Percentiles rank a stretch among this genome's conserved stretches.
phyloP scores from a whole-genome alignment of 2,329 filamentous ascomycete genomes.

The Aspergillus amoenus region DNA sequence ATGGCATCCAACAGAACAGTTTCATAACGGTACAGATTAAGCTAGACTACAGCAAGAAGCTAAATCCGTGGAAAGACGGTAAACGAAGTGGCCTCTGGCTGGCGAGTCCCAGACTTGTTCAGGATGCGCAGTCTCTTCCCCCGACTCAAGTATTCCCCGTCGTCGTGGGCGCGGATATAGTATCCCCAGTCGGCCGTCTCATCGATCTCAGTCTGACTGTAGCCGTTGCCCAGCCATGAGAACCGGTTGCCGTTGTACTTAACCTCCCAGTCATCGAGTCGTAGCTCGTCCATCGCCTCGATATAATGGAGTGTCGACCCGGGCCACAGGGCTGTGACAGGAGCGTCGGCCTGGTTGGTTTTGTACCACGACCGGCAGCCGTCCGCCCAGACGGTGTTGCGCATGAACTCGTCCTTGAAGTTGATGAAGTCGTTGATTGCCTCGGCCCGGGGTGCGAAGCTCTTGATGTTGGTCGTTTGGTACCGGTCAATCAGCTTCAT shows the following conservation, averaged over 20 bases:
- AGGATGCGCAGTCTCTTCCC: not conserved
- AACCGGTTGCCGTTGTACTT: conserved; percentile 19
- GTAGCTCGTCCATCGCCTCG: conserved; percentile 17
- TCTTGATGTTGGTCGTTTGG: conserved; percentile 31
- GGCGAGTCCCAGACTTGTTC: not conserved
- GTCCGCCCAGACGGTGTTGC: conserved; percentile 28
- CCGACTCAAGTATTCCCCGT: conserved; percentile 12
- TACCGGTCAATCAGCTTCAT: conserved; percentile 33
- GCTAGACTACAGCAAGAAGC: not conserved
- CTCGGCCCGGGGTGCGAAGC: conserved; percentile 22
- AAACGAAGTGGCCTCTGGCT: not conserved
- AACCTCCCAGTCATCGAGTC: conserved; percentile 24
- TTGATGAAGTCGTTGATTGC: conserved; percentile 35
- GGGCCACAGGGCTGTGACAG: conserved; percentile 16
- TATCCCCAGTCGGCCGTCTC: conserved; percentile 16
- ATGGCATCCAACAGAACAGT: no score
- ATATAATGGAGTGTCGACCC: conserved; percentile 26
- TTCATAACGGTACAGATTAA: no score
- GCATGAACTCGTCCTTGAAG: conserved; percentile 33
- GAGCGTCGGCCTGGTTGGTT: not conserved
- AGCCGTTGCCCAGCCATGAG: conserved; percentile 21
- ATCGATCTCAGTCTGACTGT: conserved; percentile 17
- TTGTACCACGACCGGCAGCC: conserved; percentile 10
- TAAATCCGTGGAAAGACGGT: conserved; percentile 2
- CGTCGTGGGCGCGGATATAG: conserved; percentile 25